Evolutionary conservation across 2,329 filamentous ascomycete species (phyloP).

Genomic region (Talaromyces atroroseus): DNA sequence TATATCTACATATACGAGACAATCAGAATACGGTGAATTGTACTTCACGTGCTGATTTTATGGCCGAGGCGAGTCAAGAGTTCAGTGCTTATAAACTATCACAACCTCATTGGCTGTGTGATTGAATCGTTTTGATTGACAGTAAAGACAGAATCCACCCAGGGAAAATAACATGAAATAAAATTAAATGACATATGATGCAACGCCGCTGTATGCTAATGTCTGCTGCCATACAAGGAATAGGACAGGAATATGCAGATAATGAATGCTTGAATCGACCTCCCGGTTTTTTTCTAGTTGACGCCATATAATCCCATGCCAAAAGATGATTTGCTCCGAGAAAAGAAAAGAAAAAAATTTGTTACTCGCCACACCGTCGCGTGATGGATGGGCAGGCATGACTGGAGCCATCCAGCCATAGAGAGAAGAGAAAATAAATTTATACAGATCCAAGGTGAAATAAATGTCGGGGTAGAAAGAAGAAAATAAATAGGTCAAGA

Average conservation of each 20-base stretch:
- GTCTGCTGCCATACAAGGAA: not conserved
- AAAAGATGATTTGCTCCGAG: not conserved
- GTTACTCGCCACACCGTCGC: not conserved
- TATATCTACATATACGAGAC: not conserved
- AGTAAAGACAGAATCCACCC: not conserved
- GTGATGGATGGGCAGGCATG: not conserved
- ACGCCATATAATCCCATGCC: conserved; percentile 9
- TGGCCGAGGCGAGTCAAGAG: too few species aligned
- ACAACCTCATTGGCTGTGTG: not conserved
- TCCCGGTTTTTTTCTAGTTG: conserved; percentile 5
- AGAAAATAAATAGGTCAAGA: not conserved
- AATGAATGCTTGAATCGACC: conserved; percentile 1
- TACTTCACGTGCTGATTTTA: too few species aligned
- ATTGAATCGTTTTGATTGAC: not conserved
- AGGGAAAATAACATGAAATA: not conserved
- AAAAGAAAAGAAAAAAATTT: not conserved
- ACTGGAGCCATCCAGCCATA: not conserved
- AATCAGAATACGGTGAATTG: too few species aligned
- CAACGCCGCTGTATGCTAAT: conserved; percentile 7
- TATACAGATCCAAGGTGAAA: conserved; percentile 4
- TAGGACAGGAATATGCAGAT: not conserved
- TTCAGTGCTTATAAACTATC: not conserved
- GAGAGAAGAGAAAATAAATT: not conserved
- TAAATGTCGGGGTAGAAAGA: not conserved
- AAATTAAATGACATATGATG: not conserved